Conservation (phyloP, 1,284 basidiomycete genomes). For the Mycena citricolor region DNA sequence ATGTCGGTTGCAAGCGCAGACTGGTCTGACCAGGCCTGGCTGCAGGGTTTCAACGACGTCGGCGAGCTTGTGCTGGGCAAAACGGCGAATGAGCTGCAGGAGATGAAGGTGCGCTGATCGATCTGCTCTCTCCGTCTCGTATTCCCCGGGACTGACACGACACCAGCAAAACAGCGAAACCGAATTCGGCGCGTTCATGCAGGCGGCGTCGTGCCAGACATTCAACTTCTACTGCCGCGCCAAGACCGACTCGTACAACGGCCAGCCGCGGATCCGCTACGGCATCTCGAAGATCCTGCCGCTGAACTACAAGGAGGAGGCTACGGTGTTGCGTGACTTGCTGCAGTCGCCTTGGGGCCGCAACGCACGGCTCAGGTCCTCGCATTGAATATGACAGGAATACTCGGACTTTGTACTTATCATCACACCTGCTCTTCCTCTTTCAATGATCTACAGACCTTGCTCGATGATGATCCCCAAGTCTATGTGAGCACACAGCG, state of each 20-base stretch:
- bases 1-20: slow-evolving; percentile 89
- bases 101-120: slow-evolving; percentile 56
- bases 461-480: no score
- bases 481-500: no score
- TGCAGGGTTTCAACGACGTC: slow-evolving; percentile 95
- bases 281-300: slow-evolving; percentile 68
- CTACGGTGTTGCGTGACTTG: slow-evolving; percentile 56
- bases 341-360: slow-evolving; percentile 32
- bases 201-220: slow-evolving; percentile 65
- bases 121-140: not conserved
- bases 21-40: slow-evolving; percentile 86
- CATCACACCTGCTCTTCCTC: no score
- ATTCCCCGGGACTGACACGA: not conserved
- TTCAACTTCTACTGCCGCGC: slow-evolving; percentile 89
- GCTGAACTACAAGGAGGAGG: slow-evolving; percentile 77
- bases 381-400: no score
- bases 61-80: slow-evolving; percentile 79
- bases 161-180: slow-evolving; percentile 64
- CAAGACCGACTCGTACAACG: slow-evolving; percentile 86
- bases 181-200: slow-evolving; percentile 63
- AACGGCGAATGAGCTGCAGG: slow-evolving; percentile 78
- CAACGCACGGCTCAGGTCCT: no score
- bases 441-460: no score
- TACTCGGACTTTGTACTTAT: no score
- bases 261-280: slow-evolving; percentile 78